Evolutionary conservation across 2,329 filamentous ascomycete species (phyloP).

Genomic region (Penicillium sp.): DNA sequence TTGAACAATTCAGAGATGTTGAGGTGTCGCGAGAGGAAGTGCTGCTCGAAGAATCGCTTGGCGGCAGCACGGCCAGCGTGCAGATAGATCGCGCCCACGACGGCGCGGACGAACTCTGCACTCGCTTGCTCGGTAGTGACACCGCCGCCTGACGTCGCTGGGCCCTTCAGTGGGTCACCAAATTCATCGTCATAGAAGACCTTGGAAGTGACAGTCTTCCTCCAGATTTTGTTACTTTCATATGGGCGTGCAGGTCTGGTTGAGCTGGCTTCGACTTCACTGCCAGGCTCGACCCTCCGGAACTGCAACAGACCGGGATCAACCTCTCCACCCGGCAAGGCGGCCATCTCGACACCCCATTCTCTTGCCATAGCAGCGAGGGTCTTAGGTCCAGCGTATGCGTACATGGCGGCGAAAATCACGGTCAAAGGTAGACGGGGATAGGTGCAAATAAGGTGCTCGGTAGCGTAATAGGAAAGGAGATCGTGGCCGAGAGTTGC

Average conservation of each 20-base stretch:
- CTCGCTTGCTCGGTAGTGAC: constrained; percentile 58
- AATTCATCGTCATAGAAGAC: constrained; percentile 82
- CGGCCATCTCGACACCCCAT: constrained; percentile 91
- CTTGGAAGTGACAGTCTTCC: constrained; percentile 69
- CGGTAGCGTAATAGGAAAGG: constrained; percentile 81
- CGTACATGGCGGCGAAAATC: constrained; percentile 78
- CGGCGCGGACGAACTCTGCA: constrained; percentile 73
- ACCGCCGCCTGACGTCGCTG: constrained; percentile 31
- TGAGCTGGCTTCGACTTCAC: constrained; percentile 37
- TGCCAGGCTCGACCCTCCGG: constrained; percentile 48
- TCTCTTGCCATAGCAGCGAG: constrained; percentile 70
- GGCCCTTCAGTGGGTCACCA: constrained; percentile 56
- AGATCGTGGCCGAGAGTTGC: constrained; percentile 76
- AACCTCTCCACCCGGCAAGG: constrained; percentile 81
- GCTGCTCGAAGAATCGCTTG: constrained; percentile 76
- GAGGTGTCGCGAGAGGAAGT: constrained; percentile 76
- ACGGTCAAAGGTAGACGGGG: constrained; percentile 88
- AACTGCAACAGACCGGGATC: constrained; percentile 89
- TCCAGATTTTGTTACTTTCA: constrained; percentile 56
- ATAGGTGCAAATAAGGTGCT: constrained; percentile 83
- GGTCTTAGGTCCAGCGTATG: constrained; percentile 72
- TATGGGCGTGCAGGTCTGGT: constrained; percentile 41
- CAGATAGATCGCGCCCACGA: constrained; percentile 80
- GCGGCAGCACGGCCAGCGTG: constrained; percentile 75
- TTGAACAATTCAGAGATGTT: constrained; percentile 74